Evolutionary conservation across 2,329 filamentous ascomycete genomes (phyloP).

Genomic region (Aspergillus ochraceus): DNA sequence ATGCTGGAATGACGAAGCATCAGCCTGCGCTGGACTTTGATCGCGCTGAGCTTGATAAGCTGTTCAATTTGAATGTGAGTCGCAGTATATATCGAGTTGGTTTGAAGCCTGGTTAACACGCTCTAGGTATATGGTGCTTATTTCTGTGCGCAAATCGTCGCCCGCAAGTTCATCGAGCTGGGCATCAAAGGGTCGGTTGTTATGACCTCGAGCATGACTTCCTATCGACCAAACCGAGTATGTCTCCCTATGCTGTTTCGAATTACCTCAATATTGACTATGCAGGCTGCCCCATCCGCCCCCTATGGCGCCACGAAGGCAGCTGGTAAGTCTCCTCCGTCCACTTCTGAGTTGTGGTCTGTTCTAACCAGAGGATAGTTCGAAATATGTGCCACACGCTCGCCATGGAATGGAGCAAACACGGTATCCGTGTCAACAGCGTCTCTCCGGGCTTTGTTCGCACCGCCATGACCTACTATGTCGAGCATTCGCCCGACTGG

Average conservation of each 20-base stretch:
- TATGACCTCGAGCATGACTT: conserved; percentile 52
- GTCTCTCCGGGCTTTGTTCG: conserved; percentile 48
- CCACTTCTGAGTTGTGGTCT: neutral
- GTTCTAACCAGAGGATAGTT: no score
- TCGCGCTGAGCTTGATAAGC: conserved; percentile 38
- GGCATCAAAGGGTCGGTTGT: conserved; percentile 41
- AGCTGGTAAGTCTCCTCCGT: conserved; percentile 25
- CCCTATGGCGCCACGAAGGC: conserved; percentile 50
- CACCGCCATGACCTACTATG: conserved; percentile 52
- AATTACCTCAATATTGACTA: neutral
- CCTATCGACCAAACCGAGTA: conserved; percentile 48
- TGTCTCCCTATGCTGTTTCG: neutral
- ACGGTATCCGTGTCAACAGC: conserved; percentile 36
- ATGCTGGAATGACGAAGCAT: no score
- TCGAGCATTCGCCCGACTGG: conserved; percentile 56
- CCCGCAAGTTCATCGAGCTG: conserved; percentile 42
- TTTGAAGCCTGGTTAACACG: neutral
- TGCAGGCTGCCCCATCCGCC: conserved; percentile 50
- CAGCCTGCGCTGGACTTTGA: conserved; percentile 45
- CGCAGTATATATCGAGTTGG: neutral
- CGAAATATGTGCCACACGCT: no score
- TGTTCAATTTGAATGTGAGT: conserved; percentile 47
- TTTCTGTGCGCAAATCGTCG: conserved; percentile 31
- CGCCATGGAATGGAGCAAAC: no score
- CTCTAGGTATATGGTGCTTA: conserved; percentile 28